Base-by-base conservation (phyloP, 805 yeast genomes). In the Kurtzmaniella fragi region DNA sequence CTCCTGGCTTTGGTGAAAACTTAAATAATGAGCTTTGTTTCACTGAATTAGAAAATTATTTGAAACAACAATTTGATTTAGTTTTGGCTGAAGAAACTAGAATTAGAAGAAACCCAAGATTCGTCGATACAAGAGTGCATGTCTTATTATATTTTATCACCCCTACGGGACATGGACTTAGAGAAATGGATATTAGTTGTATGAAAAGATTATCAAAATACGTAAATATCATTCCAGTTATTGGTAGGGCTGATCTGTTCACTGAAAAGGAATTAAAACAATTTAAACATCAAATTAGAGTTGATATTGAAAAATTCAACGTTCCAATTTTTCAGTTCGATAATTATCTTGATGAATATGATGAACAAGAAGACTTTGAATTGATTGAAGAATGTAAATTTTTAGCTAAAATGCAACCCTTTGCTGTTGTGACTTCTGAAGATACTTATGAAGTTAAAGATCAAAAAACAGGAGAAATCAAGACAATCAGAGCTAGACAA, bases 81-180 rank as follows among this genome's bases (percentile, higher is more conserved):
- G 88, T 85, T 0, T 71, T 89, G 34, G 87, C 86, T 2, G 96
- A 89, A 57, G 96, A 89, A 59, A 84, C 93, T 1, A 73, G 91
- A 46, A 86, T 89, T 46, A 75, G 76, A 59, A 81, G 97, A 72
- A 86, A 87, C 56, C 95, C 95, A 17, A 70, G 86, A 46, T 80
- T 83, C 54, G 81, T 75, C 49, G 91, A 85, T 62, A 73, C 89
- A 13, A 70, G 93, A 50, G 86, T 84, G 31, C 93, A 84, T 54
- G 80, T 78, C 23, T 78, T 90, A 48, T 61, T 89, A 37, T 89
- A 87, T 64, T 82, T 89, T 53, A 76, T 89, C 39, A 78, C 81
- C 40, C 83, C 91, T 28, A 77, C 80, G 3, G 95, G 95, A 13
- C 93, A 84, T 56, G 90, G 91, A 1, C 67, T 84, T 45, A 68